Evolutionary conservation across 140 eudicot genomes (phyloP), one percentile per base, ranked within the genome.

Genomic region (Senecio squalidus): DNA sequence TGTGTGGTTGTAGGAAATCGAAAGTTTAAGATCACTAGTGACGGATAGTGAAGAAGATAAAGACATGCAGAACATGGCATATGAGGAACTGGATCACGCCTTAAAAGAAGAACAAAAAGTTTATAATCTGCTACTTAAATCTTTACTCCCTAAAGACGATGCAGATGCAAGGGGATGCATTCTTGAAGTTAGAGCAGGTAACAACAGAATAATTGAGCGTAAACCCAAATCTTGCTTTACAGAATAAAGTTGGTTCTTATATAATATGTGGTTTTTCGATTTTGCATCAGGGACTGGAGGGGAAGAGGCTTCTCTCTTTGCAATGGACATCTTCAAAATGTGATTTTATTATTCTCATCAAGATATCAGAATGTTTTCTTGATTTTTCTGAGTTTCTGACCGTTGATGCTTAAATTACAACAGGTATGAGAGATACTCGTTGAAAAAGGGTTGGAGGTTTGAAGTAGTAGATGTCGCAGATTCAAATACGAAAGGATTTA

Each of bases 101-200:
- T 11, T 73, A 34, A 88, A 76, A 64, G 86, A 87, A 62, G 92
- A 86, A 84, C 70, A 74, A 46, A 67, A 76, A 3, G 52, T 86
- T 68, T 94, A 82, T 52, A 69, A 66, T 66, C 68, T 66, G 52
- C 78, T 91, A 55, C 77, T 91, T 30, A 83, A 79, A 68, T 64
- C 91, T 40, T 60, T 91, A 80, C 80, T 91, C 23, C 98, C 98
- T 1, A 91, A 81, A 75, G 98, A 91, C 72, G 96, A 91, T 72
- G 98, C 98, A 16, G 98, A 91, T 74, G 96, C 79, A 60, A 81
- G 98, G 50, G 98, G 75, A 60, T 78, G 98, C 79, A 91, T 91
- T 58, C 68, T 91, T 76, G 98, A 91, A 82, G 98, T 91, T 44
- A 77, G 98, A 75, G 98, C 98, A 62, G 98, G 98, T 91, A 59